phyloP scores from a whole-genome alignment of 2,329 filamentous ascomycete genomes.

The Geoglossum cookeanum region DNA sequence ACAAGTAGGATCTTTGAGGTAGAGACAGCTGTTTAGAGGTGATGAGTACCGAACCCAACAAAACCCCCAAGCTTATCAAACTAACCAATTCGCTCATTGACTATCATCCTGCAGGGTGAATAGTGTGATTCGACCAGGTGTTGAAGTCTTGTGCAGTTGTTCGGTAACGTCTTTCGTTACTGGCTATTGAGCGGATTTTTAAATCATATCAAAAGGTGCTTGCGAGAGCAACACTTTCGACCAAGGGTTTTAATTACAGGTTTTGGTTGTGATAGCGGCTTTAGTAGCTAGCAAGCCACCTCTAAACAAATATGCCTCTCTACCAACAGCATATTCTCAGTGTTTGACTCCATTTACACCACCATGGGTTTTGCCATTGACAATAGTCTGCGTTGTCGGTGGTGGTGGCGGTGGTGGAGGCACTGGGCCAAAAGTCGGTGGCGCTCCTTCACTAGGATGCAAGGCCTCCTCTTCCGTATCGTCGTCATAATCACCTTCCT shows the following conservation, averaged over 20 bases:
- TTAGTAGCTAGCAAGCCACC: not conserved
- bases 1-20: slow-evolving; percentile 54
- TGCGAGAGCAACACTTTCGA: not conserved
- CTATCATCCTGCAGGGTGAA: not conserved
- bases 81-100: slow-evolving; percentile 1
- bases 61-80: not conserved
- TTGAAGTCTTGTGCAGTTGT: not conserved
- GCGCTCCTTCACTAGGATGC: slow-evolving; percentile 12
- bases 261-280: not conserved
- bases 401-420: slow-evolving; percentile 33
- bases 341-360: slow-evolving; percentile 25
- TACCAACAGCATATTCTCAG: slow-evolving; percentile 6
- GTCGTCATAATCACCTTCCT: slow-evolving; percentile 29
- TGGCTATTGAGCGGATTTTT: not conserved
- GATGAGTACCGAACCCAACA: not conserved
- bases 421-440: slow-evolving; percentile 23
- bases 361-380: slow-evolving; percentile 23
- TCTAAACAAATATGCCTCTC: not conserved
- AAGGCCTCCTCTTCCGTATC: slow-evolving; percentile 39
- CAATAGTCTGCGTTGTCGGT: slow-evolving; percentile 20
- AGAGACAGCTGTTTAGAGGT: slow-evolving; percentile 37
- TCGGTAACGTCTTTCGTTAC: not conserved
- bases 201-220: not conserved
- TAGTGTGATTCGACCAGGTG: not conserved
- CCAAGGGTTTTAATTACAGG: not conserved